phyloP scores from a whole-genome alignment of 2,329 filamentous ascomycete genomes.

The Fusarium euwallaceae region DNA sequence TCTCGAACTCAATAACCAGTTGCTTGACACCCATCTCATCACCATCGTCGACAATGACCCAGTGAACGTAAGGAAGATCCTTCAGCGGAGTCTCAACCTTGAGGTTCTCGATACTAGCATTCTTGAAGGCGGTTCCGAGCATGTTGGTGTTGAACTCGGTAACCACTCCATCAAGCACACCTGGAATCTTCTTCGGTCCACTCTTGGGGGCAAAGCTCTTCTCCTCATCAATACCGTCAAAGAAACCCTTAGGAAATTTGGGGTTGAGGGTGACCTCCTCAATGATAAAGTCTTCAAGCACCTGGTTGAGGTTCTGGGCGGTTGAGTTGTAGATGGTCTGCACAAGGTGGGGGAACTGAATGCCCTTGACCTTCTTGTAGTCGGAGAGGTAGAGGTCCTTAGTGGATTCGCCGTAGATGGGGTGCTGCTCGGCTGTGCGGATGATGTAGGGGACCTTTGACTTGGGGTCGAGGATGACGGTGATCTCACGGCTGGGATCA shows the following conservation, averaged over 20 bases:
- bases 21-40: slow-evolving; percentile 17
- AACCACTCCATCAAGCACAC: slow-evolving; percentile 6
- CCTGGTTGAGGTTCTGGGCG: neutral
- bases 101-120: slow-evolving; percentile 1
- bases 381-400: slow-evolving; percentile 8
- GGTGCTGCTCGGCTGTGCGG: slow-evolving; percentile 16
- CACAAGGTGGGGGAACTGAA: slow-evolving; percentile 14
- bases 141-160: slow-evolving; percentile 25
- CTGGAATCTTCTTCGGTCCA: neutral
- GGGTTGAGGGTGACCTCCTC: slow-evolving; percentile 13
- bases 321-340: slow-evolving; percentile 20
- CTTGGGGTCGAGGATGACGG: slow-evolving; percentile 12
- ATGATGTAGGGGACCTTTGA: slow-evolving; percentile 15
- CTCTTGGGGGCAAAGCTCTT: slow-evolving; percentile 9
- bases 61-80: slow-evolving; percentile 10
- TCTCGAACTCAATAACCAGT: slow-evolving; percentile 18
- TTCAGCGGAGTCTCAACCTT: neutral
- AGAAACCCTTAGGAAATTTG: neutral
- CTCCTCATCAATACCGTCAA: neutral
- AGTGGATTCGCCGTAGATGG: slow-evolving; percentile 13
- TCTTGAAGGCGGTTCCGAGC: slow-evolving; percentile 12
- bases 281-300: slow-evolving; percentile 12
- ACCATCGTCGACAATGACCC: slow-evolving; percentile 14
- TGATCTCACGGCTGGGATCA: slow-evolving; percentile 5
- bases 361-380: slow-evolving; percentile 9